Evolutionary conservation across 495 filamentous ascomycete genomes (phyloP), one percentile per base, ranked within the genome.

Genomic region (Clohesyomyces aquaticus): DNA sequence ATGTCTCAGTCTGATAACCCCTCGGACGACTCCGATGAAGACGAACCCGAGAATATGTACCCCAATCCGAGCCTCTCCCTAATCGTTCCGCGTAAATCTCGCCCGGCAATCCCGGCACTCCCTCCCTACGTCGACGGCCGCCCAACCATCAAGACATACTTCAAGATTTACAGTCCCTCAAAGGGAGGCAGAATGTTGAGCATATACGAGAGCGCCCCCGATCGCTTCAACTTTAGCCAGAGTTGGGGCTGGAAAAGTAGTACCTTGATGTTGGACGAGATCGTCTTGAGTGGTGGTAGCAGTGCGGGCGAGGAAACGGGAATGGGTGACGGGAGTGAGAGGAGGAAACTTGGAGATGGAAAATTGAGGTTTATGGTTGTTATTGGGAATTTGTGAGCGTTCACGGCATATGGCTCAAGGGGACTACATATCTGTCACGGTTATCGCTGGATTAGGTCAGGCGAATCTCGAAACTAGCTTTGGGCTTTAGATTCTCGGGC

Each of bases 191-290:
- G 83, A 28, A 78, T 85, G 76, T 68, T 86, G 59, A 80, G 76
- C 53, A 81, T 86, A 46, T 85, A 86, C 66, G 81, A 83, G 57
- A 79, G 76, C 57, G 81, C 82, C 16, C 83, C 83, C 16, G 83
- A 86, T 69, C 74, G 75, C 47, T 86, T 86, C 71, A 86, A 86
- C 71, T 86, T 86, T 70, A 82, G 80, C 50, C 83, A 86, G 74
- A 83, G 80, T 65, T 86, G 83, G 83, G 83, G 83, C 0, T 85
- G 83, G 83, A 85, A 85, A 73, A 85, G 83, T 48, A 80, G 78
- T 62, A 82, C 78, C 55, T 71, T 85, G 65, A 82, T 84, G 48
- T 66, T 84, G 53, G 83, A 85, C 63, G 82, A 85, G 54, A 54
- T 45, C 45, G 80, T 75, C 27, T 55, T 78, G 23, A 66, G 70